Conservation (phyloP, 2,329 filamentous ascomycete genomes). For the Venturia nashicola region DNA sequence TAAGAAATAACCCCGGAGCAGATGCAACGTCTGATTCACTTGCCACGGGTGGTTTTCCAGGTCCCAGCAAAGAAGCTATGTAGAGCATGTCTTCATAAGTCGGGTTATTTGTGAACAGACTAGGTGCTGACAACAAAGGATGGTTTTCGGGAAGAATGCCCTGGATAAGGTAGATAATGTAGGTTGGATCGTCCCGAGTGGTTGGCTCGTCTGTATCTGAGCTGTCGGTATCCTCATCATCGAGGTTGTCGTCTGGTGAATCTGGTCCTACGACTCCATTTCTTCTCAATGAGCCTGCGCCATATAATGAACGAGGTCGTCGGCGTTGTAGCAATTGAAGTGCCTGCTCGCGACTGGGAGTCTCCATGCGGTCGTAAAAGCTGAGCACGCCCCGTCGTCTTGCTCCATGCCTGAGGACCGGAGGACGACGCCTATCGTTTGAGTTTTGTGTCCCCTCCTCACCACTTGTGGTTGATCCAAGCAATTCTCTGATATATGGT, state of each 20-base stretch:
- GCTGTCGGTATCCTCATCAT: constrained; percentile 14
- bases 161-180: constrained; percentile 61
- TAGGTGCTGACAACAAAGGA: constrained; percentile 56
- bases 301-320: constrained; percentile 15
- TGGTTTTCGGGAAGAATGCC: constrained; percentile 60
- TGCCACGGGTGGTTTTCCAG: constrained; percentile 56
- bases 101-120: constrained; percentile 57
- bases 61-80: constrained; percentile 52
- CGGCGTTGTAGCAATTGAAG: constrained; percentile 27
- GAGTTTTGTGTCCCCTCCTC: background rate
- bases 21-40: constrained; percentile 50
- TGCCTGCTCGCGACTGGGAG: constrained; percentile 24
- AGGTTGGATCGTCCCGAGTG: constrained; percentile 35
- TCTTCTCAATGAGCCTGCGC: constrained; percentile 48
- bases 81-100: constrained; percentile 64
- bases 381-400: constrained; percentile 20
- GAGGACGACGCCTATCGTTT: background rate
- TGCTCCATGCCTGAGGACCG: constrained; percentile 24
- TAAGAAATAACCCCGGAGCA: constrained; percentile 48
- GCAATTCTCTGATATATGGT: constrained; percentile 37
- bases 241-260: constrained; percentile 35
- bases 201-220: background rate
- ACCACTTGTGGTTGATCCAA: constrained; percentile 27
- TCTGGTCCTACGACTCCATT: constrained; percentile 50
- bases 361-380: constrained; percentile 4